phyloP scores from a whole-genome alignment of 1,284 basidiomycete species.

The Rhodotorula sp. region DNA sequence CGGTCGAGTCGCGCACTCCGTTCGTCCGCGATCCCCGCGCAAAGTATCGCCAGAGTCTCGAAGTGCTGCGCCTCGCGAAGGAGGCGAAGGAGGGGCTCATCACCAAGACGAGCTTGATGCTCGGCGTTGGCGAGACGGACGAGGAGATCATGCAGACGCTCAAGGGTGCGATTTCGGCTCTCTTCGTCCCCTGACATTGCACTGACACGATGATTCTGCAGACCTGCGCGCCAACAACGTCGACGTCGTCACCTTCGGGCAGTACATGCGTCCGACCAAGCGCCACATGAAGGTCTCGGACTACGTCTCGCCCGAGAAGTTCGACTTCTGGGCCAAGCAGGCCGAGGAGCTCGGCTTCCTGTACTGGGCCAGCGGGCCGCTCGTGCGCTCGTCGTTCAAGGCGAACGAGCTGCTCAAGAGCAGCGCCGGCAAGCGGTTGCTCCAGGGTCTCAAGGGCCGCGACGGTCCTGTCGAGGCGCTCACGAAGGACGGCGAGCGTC shows the following conservation, averaged over 20 bases:
- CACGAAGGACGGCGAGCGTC: slow-evolving; percentile 30
- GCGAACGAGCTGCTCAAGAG: slow-evolving; percentile 56
- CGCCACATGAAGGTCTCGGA: slow-evolving; percentile 98
- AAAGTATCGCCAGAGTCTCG: slow-evolving; percentile 84
- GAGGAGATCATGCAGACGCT: slow-evolving; percentile 82
- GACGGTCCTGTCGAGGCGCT: slow-evolving; percentile 25
- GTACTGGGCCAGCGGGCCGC: slow-evolving; percentile 94
- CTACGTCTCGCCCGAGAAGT: slow-evolving; percentile 91
- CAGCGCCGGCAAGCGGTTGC: slow-evolving; percentile 36
- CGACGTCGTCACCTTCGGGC: slow-evolving; percentile 98
- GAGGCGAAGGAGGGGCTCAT: slow-evolving; percentile 76
- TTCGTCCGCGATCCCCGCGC: slow-evolving; percentile 93
- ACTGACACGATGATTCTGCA: slow-evolving; percentile 47
- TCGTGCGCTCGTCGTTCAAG: slow-evolving; percentile 97
- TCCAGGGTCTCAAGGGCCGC: slow-evolving; percentile 44
- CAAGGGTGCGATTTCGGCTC: slow-evolving; percentile 60
- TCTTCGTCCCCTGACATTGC: not conserved
- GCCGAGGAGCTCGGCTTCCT: slow-evolving; percentile 94
- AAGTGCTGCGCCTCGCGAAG: slow-evolving; percentile 70
- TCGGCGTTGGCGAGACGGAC: slow-evolving; percentile 89
- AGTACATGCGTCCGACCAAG: slow-evolving; percentile 99
- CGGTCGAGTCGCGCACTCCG: slow-evolving; percentile 88
- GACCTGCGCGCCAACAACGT: slow-evolving; percentile 85
- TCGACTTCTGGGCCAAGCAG: slow-evolving; percentile 83
- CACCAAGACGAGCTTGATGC: slow-evolving; percentile 99